phyloP scores from a whole-genome alignment of 225 moss, liverwort and hornwort genomes.

The Polytrichum formosum region DNA sequence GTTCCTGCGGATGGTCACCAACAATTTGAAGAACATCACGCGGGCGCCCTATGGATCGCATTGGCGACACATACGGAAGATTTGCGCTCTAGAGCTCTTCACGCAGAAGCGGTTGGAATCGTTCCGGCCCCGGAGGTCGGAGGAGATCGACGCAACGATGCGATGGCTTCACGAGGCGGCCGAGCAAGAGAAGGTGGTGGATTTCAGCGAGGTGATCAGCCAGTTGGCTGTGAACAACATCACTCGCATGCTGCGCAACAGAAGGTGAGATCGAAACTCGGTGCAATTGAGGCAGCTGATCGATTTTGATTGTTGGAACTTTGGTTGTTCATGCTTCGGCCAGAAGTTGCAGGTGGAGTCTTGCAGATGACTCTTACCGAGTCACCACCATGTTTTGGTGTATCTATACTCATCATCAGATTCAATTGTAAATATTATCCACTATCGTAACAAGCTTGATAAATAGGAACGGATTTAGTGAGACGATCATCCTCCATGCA shows the following conservation, averaged over 20 bases:
- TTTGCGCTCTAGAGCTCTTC: conserved; percentile 31
- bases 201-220: conserved; percentile 30
- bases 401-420: no score
- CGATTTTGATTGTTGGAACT: no score
- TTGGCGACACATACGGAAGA: conserved; percentile 32
- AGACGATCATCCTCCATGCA: not conserved
- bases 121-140: conserved; percentile 21
- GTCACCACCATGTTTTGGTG: no score
- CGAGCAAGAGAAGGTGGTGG: conserved; percentile 15
- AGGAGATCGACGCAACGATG: conserved; percentile 38
- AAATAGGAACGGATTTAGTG: no score
- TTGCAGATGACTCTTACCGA: no score
- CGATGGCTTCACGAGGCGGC: conserved; percentile 7
- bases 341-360: no score
- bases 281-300: no score
- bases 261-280: conserved; percentile 16
- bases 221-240: conserved; percentile 36
- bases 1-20: conserved; percentile 16
- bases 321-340: no score
- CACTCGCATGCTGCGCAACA: conserved; percentile 49
- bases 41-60: conserved; percentile 26
- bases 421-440: no score
- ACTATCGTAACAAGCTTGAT: no score
- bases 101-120: conserved; percentile 28
- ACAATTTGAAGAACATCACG: conserved; percentile 30